Conservation (phyloP, 768 basidiomycete genomes). For the Clitopilus passeckerianus region DNA sequence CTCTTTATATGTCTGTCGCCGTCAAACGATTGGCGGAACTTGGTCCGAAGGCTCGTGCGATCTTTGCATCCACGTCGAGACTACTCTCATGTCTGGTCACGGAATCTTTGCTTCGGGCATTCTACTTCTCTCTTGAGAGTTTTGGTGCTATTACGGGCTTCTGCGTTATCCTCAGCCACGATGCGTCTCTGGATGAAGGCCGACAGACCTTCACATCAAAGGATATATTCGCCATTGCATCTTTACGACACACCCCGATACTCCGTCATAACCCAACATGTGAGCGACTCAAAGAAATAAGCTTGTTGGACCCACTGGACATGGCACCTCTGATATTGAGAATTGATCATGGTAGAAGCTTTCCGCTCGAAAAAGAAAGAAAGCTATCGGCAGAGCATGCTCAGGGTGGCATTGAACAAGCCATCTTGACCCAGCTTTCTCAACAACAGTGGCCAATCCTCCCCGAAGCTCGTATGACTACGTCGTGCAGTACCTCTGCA, state of each 20-base stretch:
- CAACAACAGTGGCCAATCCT: conserved; percentile 21
- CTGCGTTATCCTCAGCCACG: conserved; percentile 31
- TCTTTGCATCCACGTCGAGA: conserved; percentile 43
- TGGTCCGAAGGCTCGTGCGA: conserved; percentile 33
- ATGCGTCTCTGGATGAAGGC: conserved; percentile 17
- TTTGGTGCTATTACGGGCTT: conserved; percentile 32
- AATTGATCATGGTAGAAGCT: conserved; percentile 5
- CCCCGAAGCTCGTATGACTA: conserved; percentile 14
- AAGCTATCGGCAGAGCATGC: no score
- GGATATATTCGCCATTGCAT: conserved; percentile 43
- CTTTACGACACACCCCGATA: conserved; percentile 40
- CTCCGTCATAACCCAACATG: conserved; percentile 31
- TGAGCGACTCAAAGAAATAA: conserved; percentile 31
- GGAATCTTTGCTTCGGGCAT: conserved; percentile 44
- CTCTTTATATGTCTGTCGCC: conserved; percentile 25
- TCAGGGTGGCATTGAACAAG: conserved; percentile 18
- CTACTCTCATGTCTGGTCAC: conserved; percentile 54
- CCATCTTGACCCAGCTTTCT: conserved; percentile 19
- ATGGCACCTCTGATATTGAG: conserved; percentile 42
- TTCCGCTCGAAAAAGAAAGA: conserved; percentile 3
- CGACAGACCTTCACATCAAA: conserved; percentile 19
- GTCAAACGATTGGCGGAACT: conserved; percentile 21
- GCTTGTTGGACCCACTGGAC: conserved; percentile 50
- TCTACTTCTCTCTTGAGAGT: conserved; percentile 34
- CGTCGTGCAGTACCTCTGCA: conserved; percentile 28